These are phyloP conservation scores for Hypsizygus marmoreus DNA, from an alignment of 768 basidiomycete species.

Conservation along the genomic window DNA sequence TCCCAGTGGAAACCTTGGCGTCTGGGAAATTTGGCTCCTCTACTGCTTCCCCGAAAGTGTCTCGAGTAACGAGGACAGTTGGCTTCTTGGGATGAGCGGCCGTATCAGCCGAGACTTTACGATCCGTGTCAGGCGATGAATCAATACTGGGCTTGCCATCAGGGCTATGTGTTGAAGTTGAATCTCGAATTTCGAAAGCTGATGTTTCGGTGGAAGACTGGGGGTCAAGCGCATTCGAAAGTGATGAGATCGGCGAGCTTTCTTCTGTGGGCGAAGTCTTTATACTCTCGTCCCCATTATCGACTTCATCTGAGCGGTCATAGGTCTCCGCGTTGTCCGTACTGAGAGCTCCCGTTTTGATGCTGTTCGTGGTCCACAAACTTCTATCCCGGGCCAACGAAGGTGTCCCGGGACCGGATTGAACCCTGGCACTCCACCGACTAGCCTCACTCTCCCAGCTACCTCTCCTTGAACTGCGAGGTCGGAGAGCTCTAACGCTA, in stretches of 20 bases:
- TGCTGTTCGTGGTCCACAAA: conserved; percentile 61
- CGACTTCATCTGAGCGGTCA: conserved; percentile 26
- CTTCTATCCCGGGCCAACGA: conserved; percentile 55
- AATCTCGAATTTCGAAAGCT: no score
- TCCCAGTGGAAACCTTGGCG: no score
- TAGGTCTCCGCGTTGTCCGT: conserved; percentile 43
- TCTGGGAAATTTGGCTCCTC: no score
- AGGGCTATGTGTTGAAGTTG: background rate
- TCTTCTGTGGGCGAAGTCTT: conserved; percentile 6
- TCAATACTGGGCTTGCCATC: conserved; percentile 4
- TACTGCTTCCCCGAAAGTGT: no score
- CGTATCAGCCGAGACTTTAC: conserved; percentile 16
- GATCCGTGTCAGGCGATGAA: background rate
- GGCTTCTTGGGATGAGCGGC: conserved; percentile 11
- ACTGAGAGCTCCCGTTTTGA: conserved; percentile 58
- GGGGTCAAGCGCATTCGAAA: conserved; percentile 8
- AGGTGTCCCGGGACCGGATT: conserved; percentile 46
- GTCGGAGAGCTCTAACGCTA: conserved; percentile 86
- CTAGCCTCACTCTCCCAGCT: conserved; percentile 93
- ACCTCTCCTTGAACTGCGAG: conserved; percentile 80
- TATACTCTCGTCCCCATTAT: conserved; percentile 20
- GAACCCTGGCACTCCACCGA: conserved; percentile 80
- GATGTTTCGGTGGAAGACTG: conserved; percentile 5
- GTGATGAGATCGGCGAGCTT: background rate
- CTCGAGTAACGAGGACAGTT: no score